Percentiles rank a stretch among this genome's conserved stretches.
These are phyloP conservation scores for Tylopilus sp. DNA, from an alignment of 768 basidiomycete genomes.

Conservation along the genomic window DNA sequence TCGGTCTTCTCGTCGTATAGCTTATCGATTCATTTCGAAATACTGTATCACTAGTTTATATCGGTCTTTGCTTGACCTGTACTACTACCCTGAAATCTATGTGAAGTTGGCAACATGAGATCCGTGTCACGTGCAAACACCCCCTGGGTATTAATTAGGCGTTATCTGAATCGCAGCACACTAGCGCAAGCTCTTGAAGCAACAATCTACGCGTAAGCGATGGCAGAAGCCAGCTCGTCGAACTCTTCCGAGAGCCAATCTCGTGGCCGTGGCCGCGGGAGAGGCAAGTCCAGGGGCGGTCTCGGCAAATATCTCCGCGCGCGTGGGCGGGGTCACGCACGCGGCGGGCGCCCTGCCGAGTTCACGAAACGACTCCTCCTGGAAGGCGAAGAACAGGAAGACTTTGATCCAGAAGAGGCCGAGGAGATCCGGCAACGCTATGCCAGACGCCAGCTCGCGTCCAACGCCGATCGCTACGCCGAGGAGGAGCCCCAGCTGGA, in stretches of 20 bases:
- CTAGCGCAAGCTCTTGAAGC: not conserved
- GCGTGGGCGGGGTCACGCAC: slow-evolving; percentile 56
- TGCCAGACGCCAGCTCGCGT: slow-evolving; percentile 53
- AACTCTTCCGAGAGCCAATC: slow-evolving; percentile 9
- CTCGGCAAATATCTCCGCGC: slow-evolving; percentile 74
- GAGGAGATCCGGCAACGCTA: slow-evolving; percentile 51
- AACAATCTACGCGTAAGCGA: not conserved
- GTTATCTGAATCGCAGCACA: not conserved
- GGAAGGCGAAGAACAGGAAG: slow-evolving; percentile 49
- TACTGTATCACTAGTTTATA: slow-evolving; percentile 18
- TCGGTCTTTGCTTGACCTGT: no score
- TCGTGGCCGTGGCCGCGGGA: slow-evolving; percentile 42
- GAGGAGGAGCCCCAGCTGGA: slow-evolving; percentile 69
- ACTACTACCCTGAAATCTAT: not conserved
- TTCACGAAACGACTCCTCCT: slow-evolving; percentile 59
- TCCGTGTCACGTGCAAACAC: not conserved
- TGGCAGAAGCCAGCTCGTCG: slow-evolving; percentile 15
- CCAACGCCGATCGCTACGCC: slow-evolving; percentile 72
- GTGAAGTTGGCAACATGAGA: not conserved
- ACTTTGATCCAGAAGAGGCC: slow-evolving; percentile 42
- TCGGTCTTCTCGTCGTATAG: not conserved
- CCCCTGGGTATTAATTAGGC: not conserved
- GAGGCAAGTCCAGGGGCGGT: slow-evolving; percentile 62
- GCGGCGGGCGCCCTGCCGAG: slow-evolving; percentile 64
- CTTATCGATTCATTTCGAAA: not conserved